Base-by-base conservation (phyloP, 225 moss, liverwort and hornwort species). In the Pseudisothecium myosuroides region DNA sequence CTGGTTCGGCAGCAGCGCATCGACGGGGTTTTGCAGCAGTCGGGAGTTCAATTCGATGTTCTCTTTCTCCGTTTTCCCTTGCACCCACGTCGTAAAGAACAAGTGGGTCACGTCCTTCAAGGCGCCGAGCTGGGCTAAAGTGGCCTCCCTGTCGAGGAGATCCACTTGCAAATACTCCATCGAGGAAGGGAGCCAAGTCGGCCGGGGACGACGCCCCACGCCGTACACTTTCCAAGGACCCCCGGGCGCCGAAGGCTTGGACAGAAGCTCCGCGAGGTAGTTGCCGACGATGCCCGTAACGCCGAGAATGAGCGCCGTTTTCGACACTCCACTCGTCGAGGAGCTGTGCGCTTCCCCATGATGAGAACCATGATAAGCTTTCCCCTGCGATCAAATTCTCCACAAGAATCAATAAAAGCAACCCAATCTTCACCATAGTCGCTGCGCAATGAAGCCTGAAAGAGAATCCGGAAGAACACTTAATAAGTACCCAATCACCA, bases 221-320 rank as follows among this genome's bases (percentile, higher is more conserved):
- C 93, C 96, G 65, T 96, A 96, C 37, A 96, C 91, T 87, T 94
- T 96, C 95, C 96, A 96, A 3, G 94, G 94, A 32, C 92, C 93
- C 28, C 95, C 92, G 3, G 89, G 74, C 15, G 92, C 90, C 31
- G 90, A 90, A 18, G 86, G 83, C 77, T 91, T 89, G 76, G 88
- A 67, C 16, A 96, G 82, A 43, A 90, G 67, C 45, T 91, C 89
- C n/a, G 92, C 92, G 47, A 96, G 80, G 55, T 93, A 90, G 75
- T 95, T 95, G 18, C 96, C 96, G 47, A 95, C 94, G n/a, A 96
- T 96, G 80, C 96, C 96, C 24, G 96, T 95, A 63, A 93, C 94
- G 49, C 96, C 96, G 27, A 91, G 86, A 10, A 94, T 90, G 74
- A 96, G 87, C 29, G 96, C 94, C 29, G 63, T 88, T 47, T 86